These are phyloP conservation scores for Picea glauca DNA, from an alignment of 75 land plant genomes.

Conservation along the genomic window DNA sequence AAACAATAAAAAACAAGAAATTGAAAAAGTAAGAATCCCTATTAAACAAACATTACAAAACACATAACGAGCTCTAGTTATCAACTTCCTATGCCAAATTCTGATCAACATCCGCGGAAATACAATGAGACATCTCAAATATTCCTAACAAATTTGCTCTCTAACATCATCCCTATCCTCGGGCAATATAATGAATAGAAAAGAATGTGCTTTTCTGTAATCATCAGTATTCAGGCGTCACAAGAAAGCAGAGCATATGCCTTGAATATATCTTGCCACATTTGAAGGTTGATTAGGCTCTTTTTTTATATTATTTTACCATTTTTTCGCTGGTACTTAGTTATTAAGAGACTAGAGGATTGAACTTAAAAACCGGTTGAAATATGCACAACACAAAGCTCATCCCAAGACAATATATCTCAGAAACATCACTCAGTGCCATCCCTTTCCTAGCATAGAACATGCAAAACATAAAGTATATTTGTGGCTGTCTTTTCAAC, in stretches of 20 bases:
- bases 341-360: background rate
- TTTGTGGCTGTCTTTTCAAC: background rate
- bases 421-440: background rate
- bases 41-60: too few species aligned
- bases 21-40: too few species aligned
- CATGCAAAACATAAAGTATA: background rate
- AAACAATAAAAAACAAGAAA: too few species aligned
- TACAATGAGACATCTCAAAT: background rate
- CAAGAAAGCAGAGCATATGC: slow-evolving; percentile 2
- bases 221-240: background rate
- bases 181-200: background rate
- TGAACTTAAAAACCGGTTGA: background rate
- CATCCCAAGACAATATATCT: background rate
- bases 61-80: background rate
- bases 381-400: background rate
- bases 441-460: background rate
- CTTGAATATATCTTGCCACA: slow-evolving; percentile 2
- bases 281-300: background rate
- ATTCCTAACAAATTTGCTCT: background rate
- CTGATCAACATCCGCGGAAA: slow-evolving; percentile 8
- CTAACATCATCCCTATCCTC: background rate
- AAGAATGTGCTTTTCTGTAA: background rate
- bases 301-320: background rate
- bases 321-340: background rate
- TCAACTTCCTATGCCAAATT: background rate